Percentiles rank a stretch among this genome's conserved stretches.
These are phyloP conservation scores for Cercospora sp. DNA, from an alignment of 2,329 filamentous ascomycete genomes.

Conservation along the genomic window DNA sequence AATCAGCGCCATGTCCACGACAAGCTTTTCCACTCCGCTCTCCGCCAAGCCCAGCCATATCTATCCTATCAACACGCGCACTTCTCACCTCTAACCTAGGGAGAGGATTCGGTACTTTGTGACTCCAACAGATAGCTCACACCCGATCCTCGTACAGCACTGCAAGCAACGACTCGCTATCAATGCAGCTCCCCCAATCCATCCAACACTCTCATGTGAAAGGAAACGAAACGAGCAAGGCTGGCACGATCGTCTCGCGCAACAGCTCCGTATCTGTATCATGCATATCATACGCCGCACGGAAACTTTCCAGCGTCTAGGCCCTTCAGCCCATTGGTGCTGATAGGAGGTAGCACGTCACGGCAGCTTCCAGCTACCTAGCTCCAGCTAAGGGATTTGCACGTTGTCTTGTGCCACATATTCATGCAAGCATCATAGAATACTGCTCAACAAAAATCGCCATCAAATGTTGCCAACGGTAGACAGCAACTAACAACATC, in stretches of 20 bases:
- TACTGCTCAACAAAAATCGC: not conserved
- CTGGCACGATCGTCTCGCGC: not conserved
- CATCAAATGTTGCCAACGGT: not conserved
- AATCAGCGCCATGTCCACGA: not conserved
- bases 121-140: not conserved
- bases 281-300: not conserved
- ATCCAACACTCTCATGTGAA: not conserved
- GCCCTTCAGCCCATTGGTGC: not conserved
- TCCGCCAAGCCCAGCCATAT: not conserved
- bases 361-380: not conserved
- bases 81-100: not conserved
- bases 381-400: not conserved
- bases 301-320: not conserved
- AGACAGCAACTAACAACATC: not conserved
- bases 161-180: constrained; percentile 9
- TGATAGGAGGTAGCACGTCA: not conserved
- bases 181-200: not conserved
- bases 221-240: not conserved
- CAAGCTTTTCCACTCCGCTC: not conserved
- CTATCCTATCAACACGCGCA: not conserved
- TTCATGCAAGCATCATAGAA: not conserved
- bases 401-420: not conserved
- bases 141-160: not conserved
- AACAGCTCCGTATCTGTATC: not conserved
- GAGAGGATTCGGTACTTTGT: not conserved